Evolutionary conservation across 257 asterid genomes (phyloP), one percentile per base, ranked within the genome.

Genomic region (Datura wrightii): DNA sequence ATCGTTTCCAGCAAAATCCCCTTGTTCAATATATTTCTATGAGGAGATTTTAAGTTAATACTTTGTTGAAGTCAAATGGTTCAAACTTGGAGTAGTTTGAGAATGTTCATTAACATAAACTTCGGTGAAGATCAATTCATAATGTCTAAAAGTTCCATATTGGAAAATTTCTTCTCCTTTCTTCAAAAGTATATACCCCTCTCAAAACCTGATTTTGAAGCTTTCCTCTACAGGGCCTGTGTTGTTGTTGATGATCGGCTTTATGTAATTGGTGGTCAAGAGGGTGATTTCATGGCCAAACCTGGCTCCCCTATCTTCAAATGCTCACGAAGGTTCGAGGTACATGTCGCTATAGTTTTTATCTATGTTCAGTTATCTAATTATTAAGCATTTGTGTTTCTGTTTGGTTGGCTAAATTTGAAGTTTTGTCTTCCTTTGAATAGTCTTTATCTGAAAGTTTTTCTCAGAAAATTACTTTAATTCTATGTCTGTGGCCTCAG

Each of bases 261-360:
- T 84, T 90, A 88, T 11, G 97, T 92, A 24, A 93, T 94, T 19
- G 98, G 97, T 52, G 98, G 98, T 82, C 98, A 94, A 85, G 98
- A 94, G 90, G 98, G 98, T 31, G 98, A 94, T 84, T 92, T 94
- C 78, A 91, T 90, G 95, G 89, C 98, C 74, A 94, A 94, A 86
- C 98, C 97, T 37, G 92, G 94, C 6, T 94, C 98, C 5, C 97
- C 98, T 31, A 90, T 92, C 89, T 92, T 89, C 89, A 94, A 92
- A 86, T 94, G 98, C 89, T 92, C 97, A 0, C 85, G 98, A 70
- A 90, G 97, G 91, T 84, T 84, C n/a, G 97, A 94, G 97, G 97
- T 92, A 84, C 39, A 34, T 52, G 74, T 62, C 8, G 24, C 56
- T 36, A 41, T 50, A 65, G 15, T 10, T 46, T 82, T 42, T 63